Conservation (phyloP, 805 yeast species). For the Zygotorulaspora florentina region DNA sequence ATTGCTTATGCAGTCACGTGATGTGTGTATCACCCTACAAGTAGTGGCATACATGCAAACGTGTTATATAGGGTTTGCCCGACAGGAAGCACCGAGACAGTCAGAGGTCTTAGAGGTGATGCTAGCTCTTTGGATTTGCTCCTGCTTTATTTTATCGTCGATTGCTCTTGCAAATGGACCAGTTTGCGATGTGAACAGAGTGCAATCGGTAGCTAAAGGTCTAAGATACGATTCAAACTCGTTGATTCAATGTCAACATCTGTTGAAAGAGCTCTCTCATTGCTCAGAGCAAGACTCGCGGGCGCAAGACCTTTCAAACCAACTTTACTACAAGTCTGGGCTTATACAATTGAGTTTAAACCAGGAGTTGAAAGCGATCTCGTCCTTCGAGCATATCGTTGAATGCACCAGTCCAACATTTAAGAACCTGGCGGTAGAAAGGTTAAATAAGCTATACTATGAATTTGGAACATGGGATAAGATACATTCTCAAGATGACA, state of each 20-base stretch:
- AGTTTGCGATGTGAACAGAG: constrained; percentile 9
- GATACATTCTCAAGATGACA: constrained; percentile 21
- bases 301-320: constrained; percentile 13
- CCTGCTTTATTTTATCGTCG: background rate
- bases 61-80: too few relatives aligned
- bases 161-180: constrained; percentile 1
- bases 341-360: constrained; percentile 55
- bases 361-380: constrained; percentile 49
- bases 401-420: constrained; percentile 34
- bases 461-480: constrained; percentile 50
- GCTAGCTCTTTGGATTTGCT: background rate
- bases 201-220: constrained; percentile 5
- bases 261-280: constrained; percentile 10
- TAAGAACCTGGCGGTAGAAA: constrained; percentile 46
- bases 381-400: constrained; percentile 48
- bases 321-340: constrained; percentile 56
- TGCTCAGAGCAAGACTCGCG: constrained; percentile 5
- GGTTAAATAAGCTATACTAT: constrained; percentile 46
- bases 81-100: too few relatives aligned
- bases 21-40: too few relatives aligned
- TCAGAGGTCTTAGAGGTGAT: background rate
- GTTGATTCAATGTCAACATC: constrained; percentile 12
- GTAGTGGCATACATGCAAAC: too few relatives aligned
- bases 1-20: too few relatives aligned
- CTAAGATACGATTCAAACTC: constrained; percentile 15